These are phyloP conservation scores for Pleodorina starrii DNA, from an alignment of 139 green algal species.

Conservation along the genomic window DNA sequence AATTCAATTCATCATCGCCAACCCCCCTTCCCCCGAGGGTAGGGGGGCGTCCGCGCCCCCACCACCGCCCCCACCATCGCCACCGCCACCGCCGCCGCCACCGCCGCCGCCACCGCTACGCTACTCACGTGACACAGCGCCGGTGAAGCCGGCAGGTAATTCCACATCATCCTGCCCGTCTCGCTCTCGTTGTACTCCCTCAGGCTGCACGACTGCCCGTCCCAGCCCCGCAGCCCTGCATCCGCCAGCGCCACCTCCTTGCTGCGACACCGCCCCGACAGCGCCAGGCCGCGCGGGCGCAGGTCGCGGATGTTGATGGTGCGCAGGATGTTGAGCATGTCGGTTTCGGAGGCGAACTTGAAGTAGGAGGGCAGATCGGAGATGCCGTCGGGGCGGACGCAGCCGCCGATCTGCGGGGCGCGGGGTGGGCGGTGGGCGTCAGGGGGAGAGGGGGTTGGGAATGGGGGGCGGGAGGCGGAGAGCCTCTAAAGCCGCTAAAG, in stretches of 20 bases:
- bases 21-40: too few species aligned
- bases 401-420: conserved; percentile 25
- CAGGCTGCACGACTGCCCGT: conserved; percentile 23
- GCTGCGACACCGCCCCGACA: conserved; percentile 1
- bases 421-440: not conserved
- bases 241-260: conserved; percentile 35
- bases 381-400: conserved; percentile 40
- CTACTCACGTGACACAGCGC: conserved; percentile 16
- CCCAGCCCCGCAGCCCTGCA: conserved; percentile 35
- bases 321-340: conserved; percentile 12
- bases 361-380: conserved; percentile 19
- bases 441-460: too few species aligned
- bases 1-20: too few species aligned
- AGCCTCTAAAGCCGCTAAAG: too few species aligned
- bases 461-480: too few species aligned
- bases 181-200: conserved; percentile 33
- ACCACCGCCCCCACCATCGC: too few species aligned
- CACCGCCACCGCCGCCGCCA: too few species aligned
- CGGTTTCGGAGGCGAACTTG: conserved; percentile 10
- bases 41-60: too few species aligned
- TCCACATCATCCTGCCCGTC: conserved; percentile 6
- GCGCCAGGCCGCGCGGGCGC: conserved; percentile 26
- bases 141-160: conserved; percentile 16
- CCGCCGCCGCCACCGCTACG: too few species aligned
- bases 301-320: conserved; percentile 34